Conservation (phyloP, 2,329 filamentous ascomycete species). For the Fusarium sp. region DNA sequence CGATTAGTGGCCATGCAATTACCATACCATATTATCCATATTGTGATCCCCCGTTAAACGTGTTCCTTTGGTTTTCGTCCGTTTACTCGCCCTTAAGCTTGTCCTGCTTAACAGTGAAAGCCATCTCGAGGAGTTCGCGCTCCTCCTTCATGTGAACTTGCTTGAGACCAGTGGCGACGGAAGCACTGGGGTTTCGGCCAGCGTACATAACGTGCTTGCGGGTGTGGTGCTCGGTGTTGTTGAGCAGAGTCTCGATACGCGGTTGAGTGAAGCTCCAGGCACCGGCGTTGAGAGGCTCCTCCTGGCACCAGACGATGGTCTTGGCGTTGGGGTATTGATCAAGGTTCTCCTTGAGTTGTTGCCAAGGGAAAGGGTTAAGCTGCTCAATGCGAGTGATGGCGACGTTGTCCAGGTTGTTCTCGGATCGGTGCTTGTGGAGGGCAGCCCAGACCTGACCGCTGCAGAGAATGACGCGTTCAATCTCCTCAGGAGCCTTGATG, state of each 20-base stretch:
- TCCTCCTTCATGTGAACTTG: constrained; percentile 90
- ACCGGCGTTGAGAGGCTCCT: constrained; percentile 97
- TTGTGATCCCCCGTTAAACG: constrained; percentile 14
- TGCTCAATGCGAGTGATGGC: constrained; percentile 97
- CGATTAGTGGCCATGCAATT: constrained; percentile 31
- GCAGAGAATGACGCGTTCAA: constrained; percentile 94
- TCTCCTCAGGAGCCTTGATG: constrained; percentile 83
- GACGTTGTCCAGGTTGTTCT: constrained; percentile 87
- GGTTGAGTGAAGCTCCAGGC: constrained; percentile 98
- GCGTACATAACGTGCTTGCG: constrained; percentile 98
- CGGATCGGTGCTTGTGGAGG: constrained; percentile 88
- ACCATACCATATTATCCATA: constrained; percentile 22
- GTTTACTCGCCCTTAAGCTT: constrained; percentile 73
- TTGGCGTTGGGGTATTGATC: constrained; percentile 97
- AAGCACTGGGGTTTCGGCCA: constrained; percentile 90
- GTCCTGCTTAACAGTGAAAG: constrained; percentile 72
- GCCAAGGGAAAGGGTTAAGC: constrained; percentile 98
- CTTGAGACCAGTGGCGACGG: constrained; percentile 94
- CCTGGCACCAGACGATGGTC: constrained; percentile 96
- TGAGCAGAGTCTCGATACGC: constrained; percentile 94
- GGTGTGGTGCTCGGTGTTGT: constrained; percentile 91
- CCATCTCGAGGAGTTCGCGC: constrained; percentile 77
- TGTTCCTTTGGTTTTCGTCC: not conserved
- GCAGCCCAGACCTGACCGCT: constrained; percentile 93
- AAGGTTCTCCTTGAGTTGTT: constrained; percentile 94